Evolutionary conservation across 2,329 filamentous ascomycete genomes (phyloP).

Genomic region (Balansia obtecta): DNA sequence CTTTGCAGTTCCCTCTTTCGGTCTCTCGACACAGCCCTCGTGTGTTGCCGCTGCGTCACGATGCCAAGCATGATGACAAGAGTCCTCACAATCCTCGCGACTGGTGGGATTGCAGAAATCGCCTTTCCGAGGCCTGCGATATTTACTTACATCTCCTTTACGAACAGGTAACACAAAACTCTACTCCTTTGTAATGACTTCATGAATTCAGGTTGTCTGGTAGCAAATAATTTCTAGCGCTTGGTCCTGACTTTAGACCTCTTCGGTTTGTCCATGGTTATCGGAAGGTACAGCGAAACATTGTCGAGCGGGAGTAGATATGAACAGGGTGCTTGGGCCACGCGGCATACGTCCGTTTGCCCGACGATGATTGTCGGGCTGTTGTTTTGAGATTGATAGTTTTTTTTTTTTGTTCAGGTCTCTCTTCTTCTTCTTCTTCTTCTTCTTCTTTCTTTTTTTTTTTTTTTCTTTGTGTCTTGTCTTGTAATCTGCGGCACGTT

Average conservation of each 20-base stretch:
- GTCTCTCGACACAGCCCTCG: too few species aligned
- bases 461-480: not conserved
- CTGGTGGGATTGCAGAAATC: too few species aligned
- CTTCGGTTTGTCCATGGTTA: slow-evolving; percentile 1
- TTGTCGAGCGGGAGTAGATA: slow-evolving; percentile 5
- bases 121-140: too few species aligned
- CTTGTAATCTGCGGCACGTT: not conserved
- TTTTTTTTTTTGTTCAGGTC: not conserved
- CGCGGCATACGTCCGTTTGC: slow-evolving; percentile 5
- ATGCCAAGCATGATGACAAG: too few species aligned
- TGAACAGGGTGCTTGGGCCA: slow-evolving; percentile 1
- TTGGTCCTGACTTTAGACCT: not conserved
- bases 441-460: not conserved
- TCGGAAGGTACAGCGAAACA: slow-evolving; percentile 6
- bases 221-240: slow-evolving; percentile 1
- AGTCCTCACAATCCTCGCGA: too few species aligned
- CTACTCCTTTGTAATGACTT: slow-evolving; percentile 18
- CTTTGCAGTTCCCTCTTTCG: not conserved
- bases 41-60: too few species aligned
- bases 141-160: slow-evolving; percentile 1
- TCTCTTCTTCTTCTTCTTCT: not conserved
- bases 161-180: slow-evolving; percentile 18
- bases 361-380: not conserved
- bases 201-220: slow-evolving; percentile 12
- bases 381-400: not conserved